Percentiles rank a stretch among this genome's conserved stretches.
Conservation (phyloP, 768 basidiomycete species). For the Russula vinacea region DNA sequence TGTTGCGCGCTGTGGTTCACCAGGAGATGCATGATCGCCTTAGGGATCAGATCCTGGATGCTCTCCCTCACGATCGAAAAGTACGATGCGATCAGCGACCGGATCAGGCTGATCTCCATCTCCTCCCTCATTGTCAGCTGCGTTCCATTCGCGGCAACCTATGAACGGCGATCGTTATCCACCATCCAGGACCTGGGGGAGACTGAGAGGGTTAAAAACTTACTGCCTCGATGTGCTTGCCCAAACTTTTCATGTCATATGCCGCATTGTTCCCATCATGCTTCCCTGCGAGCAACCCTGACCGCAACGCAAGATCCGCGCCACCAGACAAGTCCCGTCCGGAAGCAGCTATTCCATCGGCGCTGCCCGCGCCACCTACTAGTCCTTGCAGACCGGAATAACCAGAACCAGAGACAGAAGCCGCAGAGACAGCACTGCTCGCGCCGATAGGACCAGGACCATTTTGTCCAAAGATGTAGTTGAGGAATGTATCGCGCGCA, state of each 20-base stretch:
- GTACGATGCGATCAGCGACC: conserved; percentile 92
- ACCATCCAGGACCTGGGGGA: not conserved
- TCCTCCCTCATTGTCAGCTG: conserved; percentile 82
- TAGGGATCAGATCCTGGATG: conserved; percentile 95
- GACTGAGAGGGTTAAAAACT: conserved; percentile 38
- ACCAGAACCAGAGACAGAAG: not conserved
- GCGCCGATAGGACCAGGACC: conserved; percentile 71
- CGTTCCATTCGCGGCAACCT: conserved; percentile 53
- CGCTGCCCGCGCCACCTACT: conserved; percentile 30
- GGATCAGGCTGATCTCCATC: conserved; percentile 94
- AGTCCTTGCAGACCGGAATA: not conserved
- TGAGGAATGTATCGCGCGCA: conserved; percentile 91
- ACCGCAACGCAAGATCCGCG: conserved; percentile 47
- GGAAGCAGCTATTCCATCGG: conserved; percentile 44
- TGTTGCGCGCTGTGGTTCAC: conserved; percentile 97
- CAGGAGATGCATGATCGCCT: conserved; percentile 97
- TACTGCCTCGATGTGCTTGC: conserved; percentile 96
- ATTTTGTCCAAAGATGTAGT: conserved; percentile 96
- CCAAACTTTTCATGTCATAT: conserved; percentile 98
- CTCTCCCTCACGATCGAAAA: conserved; percentile 95
- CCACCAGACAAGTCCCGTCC: conserved; percentile 65
- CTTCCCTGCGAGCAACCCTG: conserved; percentile 67
- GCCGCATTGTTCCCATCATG: conserved; percentile 78
- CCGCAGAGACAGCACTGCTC: conserved; percentile 31
- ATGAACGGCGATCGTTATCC: not conserved